Evolutionary conservation across 2,329 filamentous ascomycete species (phyloP), one percentile per base, ranked within the genome.

Genomic region (Colletotrichum sp.): DNA sequence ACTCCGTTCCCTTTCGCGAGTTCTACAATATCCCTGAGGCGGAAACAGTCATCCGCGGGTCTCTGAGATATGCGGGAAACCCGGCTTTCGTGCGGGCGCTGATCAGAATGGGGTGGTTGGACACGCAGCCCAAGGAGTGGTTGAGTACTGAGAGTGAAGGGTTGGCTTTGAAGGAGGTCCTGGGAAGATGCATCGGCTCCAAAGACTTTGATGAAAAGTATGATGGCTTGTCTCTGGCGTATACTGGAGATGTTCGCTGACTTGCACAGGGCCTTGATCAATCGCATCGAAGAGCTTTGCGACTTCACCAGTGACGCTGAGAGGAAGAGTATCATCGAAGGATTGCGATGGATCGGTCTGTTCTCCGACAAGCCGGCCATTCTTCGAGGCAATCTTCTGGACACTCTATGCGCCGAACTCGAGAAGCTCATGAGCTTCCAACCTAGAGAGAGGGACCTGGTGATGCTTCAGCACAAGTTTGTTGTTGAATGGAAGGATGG

Each of bases 101-200:
- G n/a, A 91, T 93, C 66, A 92, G 93, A 79, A 91, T 93, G 64
- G 93, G 92, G 55, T 94, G 92, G 92, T 64, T 94, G 5, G 72
- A 80, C 32, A 18, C 77, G 1, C 59, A 49, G 59, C n/a, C 39
- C 16, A 57, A 30, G 28, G 12, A 21, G 1, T 74, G 72, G 90
- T 93, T 71, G 82, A 93, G 72, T 98, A 96, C 96, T 95, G 94
- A 84, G 94, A 98, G 79, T 95, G 95, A 36, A 95, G 95, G 36
- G 88, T 93, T 82, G 91, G 94, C 87, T 91, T 98, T 78, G 85
- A 98, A 71, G 92, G 92, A 67, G 92, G 95, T 30, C 83, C 88
- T 18, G 94, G 93, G 13, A 88, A 90, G 63, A 89, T 87, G 78
- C 92, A 95, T 98, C 52, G 87, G 91, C 76, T 92, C 90, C 84